Base-by-base conservation (phyloP, 495 filamentous ascomycete species). In the Monascus purpureus region DNA sequence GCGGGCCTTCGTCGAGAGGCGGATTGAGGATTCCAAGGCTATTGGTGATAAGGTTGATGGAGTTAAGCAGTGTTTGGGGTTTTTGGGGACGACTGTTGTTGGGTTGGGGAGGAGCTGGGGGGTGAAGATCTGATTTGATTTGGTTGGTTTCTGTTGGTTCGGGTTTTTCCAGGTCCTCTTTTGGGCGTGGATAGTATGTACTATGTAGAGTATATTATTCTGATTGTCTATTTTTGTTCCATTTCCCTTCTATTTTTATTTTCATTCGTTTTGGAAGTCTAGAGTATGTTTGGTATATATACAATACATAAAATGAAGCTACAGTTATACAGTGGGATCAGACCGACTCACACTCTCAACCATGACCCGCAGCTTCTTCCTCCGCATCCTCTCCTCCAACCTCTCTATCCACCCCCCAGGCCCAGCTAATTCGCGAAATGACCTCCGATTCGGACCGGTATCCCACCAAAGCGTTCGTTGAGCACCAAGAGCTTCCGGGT, bases 51-150 rank as follows among this genome's bases (percentile, higher is more conserved):
- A 68, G 19, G 33, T 82, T n/a, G 63, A 67, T 13, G 69, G 66
- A 13, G 47, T 85, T 2, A 64, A 71, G 16, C 59, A 81, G 47
- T 95, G 81, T 75, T 45, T 77, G n/a, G 73, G 76, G 2, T 93
- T 87, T 48, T 81, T 77, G 32, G 80, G 72, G 6, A 70, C 69
- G 33, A 62, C 57, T 29, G 52, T 46, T 28, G 36, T 67, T 31
- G 55, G 60, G 13, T 38, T 63, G 28, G 57, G 53, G 12, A 44
- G 60, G 39, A 63, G 58, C 38, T 67, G 57, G 57, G 62, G 62
- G 13, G 45, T 63, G 53, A 67, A 63, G 49, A 57, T 66, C 31
- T 66, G 37, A 36, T 6, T 31, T 13, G 15, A n/a, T n/a, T n/a
- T n/a, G 17, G 8, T 35, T 35, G 13, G n/a, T 16, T 13, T 7